Base-by-base conservation (phyloP, 2,329 filamentous ascomycete species). In the Colletotrichum sansevieriae region DNA sequence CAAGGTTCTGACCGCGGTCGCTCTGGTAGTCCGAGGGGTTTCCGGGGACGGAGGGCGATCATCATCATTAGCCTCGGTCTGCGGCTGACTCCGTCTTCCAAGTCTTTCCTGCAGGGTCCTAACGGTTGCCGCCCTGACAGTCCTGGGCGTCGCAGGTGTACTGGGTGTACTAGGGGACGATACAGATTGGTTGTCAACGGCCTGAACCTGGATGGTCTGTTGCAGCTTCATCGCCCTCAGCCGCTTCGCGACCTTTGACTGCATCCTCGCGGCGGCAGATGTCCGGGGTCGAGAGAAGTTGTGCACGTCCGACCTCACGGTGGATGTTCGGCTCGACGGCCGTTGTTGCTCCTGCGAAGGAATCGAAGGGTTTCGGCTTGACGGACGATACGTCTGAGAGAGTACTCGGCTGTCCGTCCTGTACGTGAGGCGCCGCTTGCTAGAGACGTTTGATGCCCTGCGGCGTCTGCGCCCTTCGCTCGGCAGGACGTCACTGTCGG, bases 231-330 rank as follows among this genome's bases (percentile, higher is more conserved):
- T 44, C 1, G 22, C 41, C 3, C 55, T 55, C 25, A 65, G 1
- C 3, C 65, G 47, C 29, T 20, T 56, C 3, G 65, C 47, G 5
- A 68, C 65, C n/a, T 65, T 65, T 2, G 41, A 49, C 20, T 68
- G 65, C 62, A 68, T 68, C 29, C 65, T 65, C 4, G 62, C 65
- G n/a, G 65, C 65, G 12, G 65, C 49, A 3, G 65, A 65, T 3
- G 55, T 65, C 12, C 65, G 47, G n/a, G 65, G 65, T 6, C 65
- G 51, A 3, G 65, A 68, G n/a, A 68, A 68, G 15, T 65, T 68
- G 20, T 68, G 63, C 41, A 65, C 8, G 2, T 56, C 56, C 2
- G 65, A 65, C 12, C 18, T 37, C 3, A 44, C 18, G 4, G 55
- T 68, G 13, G 29, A 51, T 8, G 55, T 44, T 8, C 35, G 49